phyloP scores from a whole-genome alignment of 139 green algal species.

The Coccomyxa sp. region DNA sequence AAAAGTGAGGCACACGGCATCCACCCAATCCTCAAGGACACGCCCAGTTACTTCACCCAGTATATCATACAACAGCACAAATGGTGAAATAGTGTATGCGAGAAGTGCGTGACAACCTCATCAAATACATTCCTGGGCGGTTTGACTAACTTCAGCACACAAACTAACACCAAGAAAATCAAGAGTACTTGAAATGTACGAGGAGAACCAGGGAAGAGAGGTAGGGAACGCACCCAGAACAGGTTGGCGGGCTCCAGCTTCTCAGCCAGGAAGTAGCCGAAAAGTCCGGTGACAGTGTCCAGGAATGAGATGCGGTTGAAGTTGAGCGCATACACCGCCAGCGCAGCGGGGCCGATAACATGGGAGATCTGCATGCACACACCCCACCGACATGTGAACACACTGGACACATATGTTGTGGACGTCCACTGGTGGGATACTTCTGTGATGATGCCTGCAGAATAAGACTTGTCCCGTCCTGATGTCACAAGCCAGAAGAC shows the following conservation, averaged over 20 bases:
- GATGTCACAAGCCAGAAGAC: too few relatives aligned
- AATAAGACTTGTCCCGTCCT: neutral
- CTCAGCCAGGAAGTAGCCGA: constrained; percentile 19
- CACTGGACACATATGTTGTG: neutral
- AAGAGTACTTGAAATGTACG: too few relatives aligned
- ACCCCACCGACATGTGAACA: neutral
- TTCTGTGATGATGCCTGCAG: neutral
- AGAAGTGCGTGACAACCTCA: too few relatives aligned
- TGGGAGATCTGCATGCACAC: constrained; percentile 5
- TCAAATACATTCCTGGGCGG: too few relatives aligned
- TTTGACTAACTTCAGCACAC: too few relatives aligned
- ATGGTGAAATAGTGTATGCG: too few relatives aligned
- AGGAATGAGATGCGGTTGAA: constrained; percentile 3
- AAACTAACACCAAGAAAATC: too few relatives aligned
- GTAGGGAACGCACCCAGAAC: neutral
- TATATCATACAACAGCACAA: too few relatives aligned
- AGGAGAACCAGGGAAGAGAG: too few relatives aligned
- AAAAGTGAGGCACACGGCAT: too few relatives aligned
- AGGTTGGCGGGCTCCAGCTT: constrained; percentile 1
- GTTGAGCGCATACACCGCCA: constrained; percentile 11
- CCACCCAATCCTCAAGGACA: too few relatives aligned
- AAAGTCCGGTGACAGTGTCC: neutral
- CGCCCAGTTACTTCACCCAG: too few relatives aligned
- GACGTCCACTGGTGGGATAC: neutral
- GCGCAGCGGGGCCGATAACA: constrained; percentile 3